These are phyloP conservation scores for Coemansia sp. DNA, from an alignment of 192 early-diverging fungal genomes.

Conservation along the genomic window DNA sequence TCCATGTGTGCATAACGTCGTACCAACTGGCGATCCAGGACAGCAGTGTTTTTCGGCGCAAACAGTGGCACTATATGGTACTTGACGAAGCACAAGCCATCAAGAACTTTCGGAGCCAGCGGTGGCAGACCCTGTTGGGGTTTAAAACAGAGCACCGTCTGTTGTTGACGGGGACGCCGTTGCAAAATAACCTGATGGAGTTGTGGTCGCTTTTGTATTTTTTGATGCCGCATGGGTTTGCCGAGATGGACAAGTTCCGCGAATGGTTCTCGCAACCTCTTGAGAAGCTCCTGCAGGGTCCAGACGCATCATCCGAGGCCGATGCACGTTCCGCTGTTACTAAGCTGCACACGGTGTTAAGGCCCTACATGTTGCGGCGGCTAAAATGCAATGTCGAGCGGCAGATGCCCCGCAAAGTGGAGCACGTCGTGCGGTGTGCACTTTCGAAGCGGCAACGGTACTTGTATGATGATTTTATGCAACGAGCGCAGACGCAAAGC, in stretches of 20 bases:
- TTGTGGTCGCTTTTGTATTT: conserved; percentile 99
- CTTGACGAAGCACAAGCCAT: conserved; percentile 81
- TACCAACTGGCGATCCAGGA: conserved; percentile 94
- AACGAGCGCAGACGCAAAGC: conserved; percentile 75
- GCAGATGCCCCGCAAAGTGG: conserved; percentile 91
- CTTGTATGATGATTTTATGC: conserved; percentile 92
- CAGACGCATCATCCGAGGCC: conserved; percentile 12
- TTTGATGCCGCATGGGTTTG: conserved; percentile 94
- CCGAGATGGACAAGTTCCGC: conserved; percentile 88
- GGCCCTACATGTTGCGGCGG: conserved; percentile 79
- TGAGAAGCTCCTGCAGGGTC: background rate
- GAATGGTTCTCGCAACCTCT: conserved; percentile 72
- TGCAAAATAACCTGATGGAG: conserved; percentile 97
- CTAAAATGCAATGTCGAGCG: conserved; percentile 96
- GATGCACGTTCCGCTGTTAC: conserved; percentile 59
- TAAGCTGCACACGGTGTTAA: conserved; percentile 63
- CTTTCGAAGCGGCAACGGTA: conserved; percentile 88
- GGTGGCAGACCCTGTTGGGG: conserved; percentile 87
- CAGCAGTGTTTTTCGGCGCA: conserved; percentile 76
- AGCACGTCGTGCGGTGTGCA: conserved; percentile 86
- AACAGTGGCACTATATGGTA: conserved; percentile 73
- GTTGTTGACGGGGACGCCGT: conserved; percentile 91
- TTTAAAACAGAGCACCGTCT: conserved; percentile 84
- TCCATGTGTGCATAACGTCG: conserved; percentile 92
- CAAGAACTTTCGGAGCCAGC: conserved; percentile 90